Percentiles rank a stretch among this genome's conserved stretches.
These are phyloP conservation scores for Talaromyces sp. DNA, from an alignment of 2,329 filamentous ascomycete species.

Conservation along the genomic window DNA sequence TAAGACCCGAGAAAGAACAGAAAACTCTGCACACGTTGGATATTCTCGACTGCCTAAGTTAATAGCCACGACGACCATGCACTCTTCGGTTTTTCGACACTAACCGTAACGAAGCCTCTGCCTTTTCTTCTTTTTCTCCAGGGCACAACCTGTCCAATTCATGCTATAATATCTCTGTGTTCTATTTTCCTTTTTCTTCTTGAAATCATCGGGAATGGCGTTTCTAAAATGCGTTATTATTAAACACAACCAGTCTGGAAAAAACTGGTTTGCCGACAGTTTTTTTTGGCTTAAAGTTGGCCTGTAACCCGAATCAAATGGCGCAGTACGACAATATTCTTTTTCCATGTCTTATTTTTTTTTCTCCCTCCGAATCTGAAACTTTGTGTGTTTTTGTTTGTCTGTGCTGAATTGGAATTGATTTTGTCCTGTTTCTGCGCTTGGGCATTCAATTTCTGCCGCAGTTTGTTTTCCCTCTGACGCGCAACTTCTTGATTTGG, in stretches of 20 bases:
- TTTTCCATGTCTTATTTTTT: neutral
- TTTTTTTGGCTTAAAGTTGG: neutral
- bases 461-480: neutral
- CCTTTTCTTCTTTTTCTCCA: neutral
- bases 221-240: neutral
- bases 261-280: neutral
- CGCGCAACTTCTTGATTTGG: neutral
- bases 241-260: neutral
- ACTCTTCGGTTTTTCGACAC: neutral
- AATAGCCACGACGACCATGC: neutral
- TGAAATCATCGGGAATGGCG: neutral
- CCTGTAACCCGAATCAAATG: neutral
- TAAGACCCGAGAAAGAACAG: conserved; percentile 9
- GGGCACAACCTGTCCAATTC: neutral
- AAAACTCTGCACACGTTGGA: neutral
- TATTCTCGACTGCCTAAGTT: neutral
- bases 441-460: neutral
- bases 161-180: neutral
- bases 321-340: neutral
- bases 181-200: neutral
- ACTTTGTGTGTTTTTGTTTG: neutral
- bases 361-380: neutral
- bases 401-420: neutral
- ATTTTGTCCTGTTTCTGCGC: neutral
- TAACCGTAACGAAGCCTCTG: neutral